phyloP scores from a whole-genome alignment of 345 rosid genomes.

The Erysimum cheiranthoides region DNA sequence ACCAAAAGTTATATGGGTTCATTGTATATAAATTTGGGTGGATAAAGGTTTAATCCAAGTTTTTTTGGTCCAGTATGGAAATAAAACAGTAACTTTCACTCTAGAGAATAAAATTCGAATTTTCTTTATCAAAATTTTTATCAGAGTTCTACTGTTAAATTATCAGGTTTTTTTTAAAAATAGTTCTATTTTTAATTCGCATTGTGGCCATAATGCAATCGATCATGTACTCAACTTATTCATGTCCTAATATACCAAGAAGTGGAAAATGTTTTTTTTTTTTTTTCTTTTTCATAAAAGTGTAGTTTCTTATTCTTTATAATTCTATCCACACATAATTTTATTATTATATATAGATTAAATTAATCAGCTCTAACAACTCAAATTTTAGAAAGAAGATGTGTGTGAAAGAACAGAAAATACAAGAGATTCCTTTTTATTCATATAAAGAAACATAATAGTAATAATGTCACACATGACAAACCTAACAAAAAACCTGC shows the following conservation, averaged over 20 bases:
- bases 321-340: neutral
- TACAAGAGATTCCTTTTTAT: constrained; percentile 43
- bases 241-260: neutral
- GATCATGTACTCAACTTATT: neutral
- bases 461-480: constrained; percentile 10
- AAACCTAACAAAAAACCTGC: constrained; percentile 49
- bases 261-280: neutral
- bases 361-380: constrained; percentile 1
- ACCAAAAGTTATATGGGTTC: constrained; percentile 13
- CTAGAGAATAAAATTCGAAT: neutral
- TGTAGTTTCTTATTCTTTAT: neutral
- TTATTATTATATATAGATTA: neutral
- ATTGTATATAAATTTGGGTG: constrained; percentile 21
- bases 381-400: constrained; percentile 18
- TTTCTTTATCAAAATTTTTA: neutral
- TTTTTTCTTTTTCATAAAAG: neutral
- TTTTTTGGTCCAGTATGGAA: neutral
- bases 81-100: neutral
- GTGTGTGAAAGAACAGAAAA: constrained; percentile 46
- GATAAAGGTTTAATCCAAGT: neutral
- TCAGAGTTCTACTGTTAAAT: neutral
- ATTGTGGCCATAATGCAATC: neutral
- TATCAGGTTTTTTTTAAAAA: neutral
- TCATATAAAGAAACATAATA: neutral
- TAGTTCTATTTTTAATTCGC: neutral